Percentiles rank a stretch among this genome's conserved stretches.
Conservation (phyloP, 768 basidiomycete genomes). For the Macrolepiota albuminosa region DNA sequence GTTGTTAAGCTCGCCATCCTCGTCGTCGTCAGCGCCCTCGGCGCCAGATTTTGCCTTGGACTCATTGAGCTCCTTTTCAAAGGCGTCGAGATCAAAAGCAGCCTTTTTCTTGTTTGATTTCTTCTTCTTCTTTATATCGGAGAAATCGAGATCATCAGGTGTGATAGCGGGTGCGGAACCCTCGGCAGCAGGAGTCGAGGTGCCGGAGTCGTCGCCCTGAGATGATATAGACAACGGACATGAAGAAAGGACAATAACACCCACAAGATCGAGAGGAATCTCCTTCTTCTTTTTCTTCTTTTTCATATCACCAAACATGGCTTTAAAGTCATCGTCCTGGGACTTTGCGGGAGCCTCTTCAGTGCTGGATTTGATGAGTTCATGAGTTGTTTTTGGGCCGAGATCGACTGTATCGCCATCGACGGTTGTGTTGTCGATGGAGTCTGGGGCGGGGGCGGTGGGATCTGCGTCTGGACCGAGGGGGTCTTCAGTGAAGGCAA, state of each 20-base stretch:
- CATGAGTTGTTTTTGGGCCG: slow-evolving; percentile 70
- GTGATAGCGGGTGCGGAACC: slow-evolving; percentile 41
- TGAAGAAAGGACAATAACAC: neutral
- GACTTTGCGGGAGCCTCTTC: slow-evolving; percentile 36
- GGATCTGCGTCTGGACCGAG: slow-evolving; percentile 80
- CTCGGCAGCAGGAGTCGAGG: slow-evolving; percentile 51
- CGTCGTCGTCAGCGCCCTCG: slow-evolving; percentile 40
- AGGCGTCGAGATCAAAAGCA: slow-evolving; percentile 85
- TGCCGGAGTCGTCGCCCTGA: slow-evolving; percentile 63
- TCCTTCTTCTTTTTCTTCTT: slow-evolving; percentile 95
- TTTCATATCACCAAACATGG: slow-evolving; percentile 86
- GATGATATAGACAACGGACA: neutral
- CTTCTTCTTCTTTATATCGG: slow-evolving; percentile 96
- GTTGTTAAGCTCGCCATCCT: slow-evolving; percentile 54
- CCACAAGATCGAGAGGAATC: slow-evolving; percentile 79
- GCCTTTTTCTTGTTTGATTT: slow-evolving; percentile 85
- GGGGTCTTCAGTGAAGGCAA: slow-evolving; percentile 82
- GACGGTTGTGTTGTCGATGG: slow-evolving; percentile 65
- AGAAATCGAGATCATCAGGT: slow-evolving; percentile 86
- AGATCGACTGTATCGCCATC: slow-evolving; percentile 74
- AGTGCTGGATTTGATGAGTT: slow-evolving; percentile 59
- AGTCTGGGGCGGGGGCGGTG: slow-evolving; percentile 69
- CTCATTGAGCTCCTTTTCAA: slow-evolving; percentile 86
- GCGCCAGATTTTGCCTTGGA: slow-evolving; percentile 48
- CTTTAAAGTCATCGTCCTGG: slow-evolving; percentile 72